Evolutionary conservation across 257 asterid genomes (phyloP).

Genomic region (Solanum microdontum): DNA sequence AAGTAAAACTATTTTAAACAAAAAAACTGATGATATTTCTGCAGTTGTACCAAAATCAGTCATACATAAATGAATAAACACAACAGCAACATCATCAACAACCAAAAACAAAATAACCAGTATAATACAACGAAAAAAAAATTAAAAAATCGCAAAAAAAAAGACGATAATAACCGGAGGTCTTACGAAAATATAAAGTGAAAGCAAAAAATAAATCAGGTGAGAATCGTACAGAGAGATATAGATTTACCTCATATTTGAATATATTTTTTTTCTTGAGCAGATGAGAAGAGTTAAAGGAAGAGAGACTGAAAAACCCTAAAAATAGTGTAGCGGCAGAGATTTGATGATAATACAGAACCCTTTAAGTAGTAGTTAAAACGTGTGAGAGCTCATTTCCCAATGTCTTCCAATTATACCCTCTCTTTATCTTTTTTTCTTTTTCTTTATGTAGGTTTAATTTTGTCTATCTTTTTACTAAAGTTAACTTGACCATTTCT

Average conservation of each 20-base stretch:
- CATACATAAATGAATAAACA: background rate
- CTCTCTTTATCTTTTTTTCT: background rate
- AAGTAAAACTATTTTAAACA: background rate
- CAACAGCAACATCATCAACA: background rate
- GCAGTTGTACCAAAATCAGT: background rate
- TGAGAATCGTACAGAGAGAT: background rate
- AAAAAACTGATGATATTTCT: background rate
- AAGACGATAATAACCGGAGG: background rate
- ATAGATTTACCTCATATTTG: slow-evolving; percentile 43
- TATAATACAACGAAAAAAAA: background rate
- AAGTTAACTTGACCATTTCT: background rate
- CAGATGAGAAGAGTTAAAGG: background rate
- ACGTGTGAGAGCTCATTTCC: background rate
- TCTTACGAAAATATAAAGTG: background rate
- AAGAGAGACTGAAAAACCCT: slow-evolving; percentile 42
- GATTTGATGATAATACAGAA: background rate
- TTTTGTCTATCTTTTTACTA: background rate
- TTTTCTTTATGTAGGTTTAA: background rate
- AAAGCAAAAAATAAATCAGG: background rate
- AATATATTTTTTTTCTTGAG: background rate
- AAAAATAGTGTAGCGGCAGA: slow-evolving; percentile 5
- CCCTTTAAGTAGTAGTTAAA: background rate
- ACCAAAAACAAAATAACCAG: background rate
- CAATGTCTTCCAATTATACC: background rate
- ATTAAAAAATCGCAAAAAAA: background rate